Evolutionary conservation across 192 early-diverging fungal species (phyloP).

Genomic region (Gamsiella multidivaricata): DNA sequence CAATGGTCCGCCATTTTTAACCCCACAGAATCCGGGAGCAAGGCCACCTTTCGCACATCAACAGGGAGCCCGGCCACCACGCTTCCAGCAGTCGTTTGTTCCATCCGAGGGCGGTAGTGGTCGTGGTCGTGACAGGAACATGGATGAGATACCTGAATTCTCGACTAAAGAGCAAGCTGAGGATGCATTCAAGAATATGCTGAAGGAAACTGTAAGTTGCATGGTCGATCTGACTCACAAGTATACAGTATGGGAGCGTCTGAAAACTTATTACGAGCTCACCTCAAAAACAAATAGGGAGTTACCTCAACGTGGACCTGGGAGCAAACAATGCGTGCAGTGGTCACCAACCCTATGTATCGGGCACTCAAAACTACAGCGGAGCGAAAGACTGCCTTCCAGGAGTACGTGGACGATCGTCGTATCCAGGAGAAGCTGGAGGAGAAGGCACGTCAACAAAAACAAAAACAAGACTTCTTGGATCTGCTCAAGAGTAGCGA

Average conservation of each 20-base stretch:
- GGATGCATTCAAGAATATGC: slow-evolving; percentile 77
- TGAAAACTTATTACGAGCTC: too few relatives aligned
- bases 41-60: slow-evolving; percentile 16
- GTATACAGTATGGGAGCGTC: too few relatives aligned
- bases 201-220: slow-evolving; percentile 71
- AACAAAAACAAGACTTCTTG: slow-evolving; percentile 31
- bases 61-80: slow-evolving; percentile 34
- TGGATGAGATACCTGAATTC: slow-evolving; percentile 65
- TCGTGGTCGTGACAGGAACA: background rate
- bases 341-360: slow-evolving; percentile 87
- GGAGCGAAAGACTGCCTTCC: slow-evolving; percentile 87
- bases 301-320: slow-evolving; percentile 89
- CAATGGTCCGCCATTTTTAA: background rate
- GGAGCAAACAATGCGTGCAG: slow-evolving; percentile 91
- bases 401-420: slow-evolving; percentile 73
- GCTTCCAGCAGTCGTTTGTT: slow-evolving; percentile 37
- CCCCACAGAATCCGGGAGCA: background rate
- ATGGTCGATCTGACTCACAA: background rate
- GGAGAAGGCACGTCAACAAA: slow-evolving; percentile 28
- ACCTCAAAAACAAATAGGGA: too few relatives aligned
- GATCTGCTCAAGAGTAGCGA: slow-evolving; percentile 21
- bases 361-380: slow-evolving; percentile 79
- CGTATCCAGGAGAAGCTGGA: slow-evolving; percentile 68
- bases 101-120: slow-evolving; percentile 14
- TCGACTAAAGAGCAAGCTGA: slow-evolving; percentile 84